A percentile compares a stretch with the other conserved stretches of the same genome.
phyloP scores from a whole-genome alignment of 2,329 filamentous ascomycete species.

The Myriosclerotinia curreyana region DNA sequence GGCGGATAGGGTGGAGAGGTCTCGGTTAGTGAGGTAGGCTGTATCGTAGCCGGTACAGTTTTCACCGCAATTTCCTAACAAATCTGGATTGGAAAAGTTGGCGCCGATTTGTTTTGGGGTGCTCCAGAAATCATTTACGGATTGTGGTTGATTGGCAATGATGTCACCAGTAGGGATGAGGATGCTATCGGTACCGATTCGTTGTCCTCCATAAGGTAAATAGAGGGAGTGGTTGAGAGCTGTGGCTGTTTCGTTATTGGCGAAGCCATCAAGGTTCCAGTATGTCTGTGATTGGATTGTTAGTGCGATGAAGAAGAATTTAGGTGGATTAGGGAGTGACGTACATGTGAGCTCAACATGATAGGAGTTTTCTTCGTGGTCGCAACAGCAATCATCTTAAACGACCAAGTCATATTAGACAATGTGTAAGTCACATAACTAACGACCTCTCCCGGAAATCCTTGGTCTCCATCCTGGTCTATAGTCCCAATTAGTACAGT shows the following conservation, averaged over 20 bases:
- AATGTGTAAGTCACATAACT: conserved; percentile 73
- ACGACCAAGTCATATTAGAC: conserved; percentile 63
- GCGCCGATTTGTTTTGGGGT: conserved; percentile 74
- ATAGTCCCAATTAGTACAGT: not conserved
- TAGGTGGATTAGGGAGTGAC: conserved; percentile 11
- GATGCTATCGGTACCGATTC: conserved; percentile 66
- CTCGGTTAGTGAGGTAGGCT: conserved; percentile 67
- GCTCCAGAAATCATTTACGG: conserved; percentile 80
- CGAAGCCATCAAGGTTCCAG: conserved; percentile 80
- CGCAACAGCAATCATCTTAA: conserved; percentile 68
- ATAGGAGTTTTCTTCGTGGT: conserved; percentile 76
- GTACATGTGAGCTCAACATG: conserved; percentile 66
- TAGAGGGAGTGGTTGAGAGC: conserved; percentile 70
- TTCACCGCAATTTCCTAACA: conserved; percentile 72
- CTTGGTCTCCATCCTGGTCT: conserved; percentile 66
- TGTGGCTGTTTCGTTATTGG: conserved; percentile 64
- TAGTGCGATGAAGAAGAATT: conserved; percentile 4
- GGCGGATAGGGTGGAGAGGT: conserved; percentile 54
- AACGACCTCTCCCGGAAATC: conserved; percentile 75
- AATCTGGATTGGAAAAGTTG: conserved; percentile 59
- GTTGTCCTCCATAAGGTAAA: conserved; percentile 69
- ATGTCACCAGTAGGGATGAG: conserved; percentile 76
- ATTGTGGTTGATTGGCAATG: conserved; percentile 61
- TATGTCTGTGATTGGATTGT: conserved; percentile 55
- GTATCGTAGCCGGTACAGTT: conserved; percentile 81